Evolutionary conservation across 1,284 basidiomycete genomes (phyloP).

Genomic region (Fomitopsis palustris): DNA sequence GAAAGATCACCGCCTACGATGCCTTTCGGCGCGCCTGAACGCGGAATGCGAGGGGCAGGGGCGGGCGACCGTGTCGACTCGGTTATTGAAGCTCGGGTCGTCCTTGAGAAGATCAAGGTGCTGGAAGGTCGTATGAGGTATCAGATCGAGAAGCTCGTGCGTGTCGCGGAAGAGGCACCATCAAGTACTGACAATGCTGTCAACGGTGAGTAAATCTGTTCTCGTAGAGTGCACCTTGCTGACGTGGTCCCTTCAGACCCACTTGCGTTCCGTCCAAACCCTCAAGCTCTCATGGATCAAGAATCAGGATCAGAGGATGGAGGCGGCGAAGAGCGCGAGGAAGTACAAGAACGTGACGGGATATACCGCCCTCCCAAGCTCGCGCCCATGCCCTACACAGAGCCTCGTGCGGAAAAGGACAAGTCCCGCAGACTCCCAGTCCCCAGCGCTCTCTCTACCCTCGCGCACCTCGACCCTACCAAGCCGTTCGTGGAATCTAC

Average conservation of each 20-base stretch:
- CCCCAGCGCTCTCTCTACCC: conserved; percentile 69
- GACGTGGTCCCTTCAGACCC: conserved; percentile 56
- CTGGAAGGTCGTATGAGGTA: conserved; percentile 89
- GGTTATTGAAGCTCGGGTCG: conserved; percentile 69
- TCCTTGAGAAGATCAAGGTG: conserved; percentile 76
- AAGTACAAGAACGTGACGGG: conserved; percentile 38
- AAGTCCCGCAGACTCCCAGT: conserved; percentile 47
- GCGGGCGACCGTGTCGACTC: conserved; percentile 69
- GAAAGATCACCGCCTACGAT: conserved; percentile 45
- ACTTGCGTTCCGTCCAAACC: conserved; percentile 89
- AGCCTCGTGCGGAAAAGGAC: conserved; percentile 49
- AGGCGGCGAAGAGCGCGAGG: conserved; percentile 31
- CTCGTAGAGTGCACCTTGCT: conserved; percentile 1
- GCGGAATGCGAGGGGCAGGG: conserved; percentile 48
- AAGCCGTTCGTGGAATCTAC: conserved; percentile 71
- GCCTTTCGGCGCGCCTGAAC: conserved; percentile 52
- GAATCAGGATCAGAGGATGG: conserved; percentile 33
- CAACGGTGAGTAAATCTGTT: conserved; percentile 51
- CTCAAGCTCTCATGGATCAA: conserved; percentile 54
- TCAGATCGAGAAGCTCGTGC: conserved; percentile 92
- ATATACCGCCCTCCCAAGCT: conserved; percentile 92
- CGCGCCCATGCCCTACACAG: conserved; percentile 89
- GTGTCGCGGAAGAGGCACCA: conserved; percentile 60
- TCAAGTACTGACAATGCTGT: conserved; percentile 49
- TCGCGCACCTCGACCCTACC: conserved; percentile 64